Conservation (phyloP, 106 monocot species). For the Vanilla planifolia region DNA sequence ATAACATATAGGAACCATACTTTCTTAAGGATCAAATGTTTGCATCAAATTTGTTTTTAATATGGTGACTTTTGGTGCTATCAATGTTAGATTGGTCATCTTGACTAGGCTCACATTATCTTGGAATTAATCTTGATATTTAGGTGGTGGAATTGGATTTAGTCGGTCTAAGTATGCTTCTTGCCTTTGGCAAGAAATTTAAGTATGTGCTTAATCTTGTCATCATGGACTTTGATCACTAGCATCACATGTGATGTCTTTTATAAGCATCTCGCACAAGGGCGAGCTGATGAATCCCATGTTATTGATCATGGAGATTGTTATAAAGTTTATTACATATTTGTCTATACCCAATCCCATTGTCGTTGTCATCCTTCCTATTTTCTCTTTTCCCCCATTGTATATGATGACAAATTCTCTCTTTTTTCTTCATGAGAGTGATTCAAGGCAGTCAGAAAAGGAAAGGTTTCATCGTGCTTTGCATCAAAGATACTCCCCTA, state of each 20-base stretch:
- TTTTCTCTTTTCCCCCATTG: background rate
- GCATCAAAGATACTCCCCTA: no score
- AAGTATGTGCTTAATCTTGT: slow-evolving; percentile 51
- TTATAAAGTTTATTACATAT: slow-evolving; percentile 19
- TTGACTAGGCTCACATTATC: slow-evolving; percentile 59
- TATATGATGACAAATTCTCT: no score
- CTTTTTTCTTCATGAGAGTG: no score
- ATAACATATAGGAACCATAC: no score
- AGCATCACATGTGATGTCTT: slow-evolving; percentile 46
- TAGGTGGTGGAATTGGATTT: slow-evolving; percentile 57
- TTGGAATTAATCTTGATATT: slow-evolving; percentile 62
- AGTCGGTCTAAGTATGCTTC: slow-evolving; percentile 23
- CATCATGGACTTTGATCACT: slow-evolving; percentile 44
- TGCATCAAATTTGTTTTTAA: no score
- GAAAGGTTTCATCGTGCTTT: no score
- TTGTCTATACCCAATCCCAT: slow-evolving; percentile 31
- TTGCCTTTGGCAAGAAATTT: slow-evolving; percentile 8
- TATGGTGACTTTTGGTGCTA: no score
- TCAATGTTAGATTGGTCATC: slow-evolving; percentile 49
- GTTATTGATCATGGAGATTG: slow-evolving; percentile 30
- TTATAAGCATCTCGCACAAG: slow-evolving; percentile 56
- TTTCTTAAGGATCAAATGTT: no score
- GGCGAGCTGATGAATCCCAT: slow-evolving; percentile 63
- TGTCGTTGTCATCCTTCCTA: background rate
- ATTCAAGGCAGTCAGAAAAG: no score